phyloP scores from a whole-genome alignment of 106 monocot species.

The Cymbidium sinense region DNA sequence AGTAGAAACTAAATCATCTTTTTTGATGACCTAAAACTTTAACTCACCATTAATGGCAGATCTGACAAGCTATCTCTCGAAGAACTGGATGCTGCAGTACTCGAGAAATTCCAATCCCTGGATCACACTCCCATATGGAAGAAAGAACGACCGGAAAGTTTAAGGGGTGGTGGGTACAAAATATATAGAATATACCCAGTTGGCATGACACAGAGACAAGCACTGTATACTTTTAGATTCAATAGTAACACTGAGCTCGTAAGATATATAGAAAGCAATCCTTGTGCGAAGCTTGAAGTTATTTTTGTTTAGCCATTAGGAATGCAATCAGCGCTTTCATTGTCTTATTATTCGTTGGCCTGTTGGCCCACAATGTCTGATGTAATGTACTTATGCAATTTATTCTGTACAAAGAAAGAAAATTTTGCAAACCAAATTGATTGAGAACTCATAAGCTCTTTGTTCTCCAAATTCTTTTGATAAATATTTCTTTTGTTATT shows the following conservation, averaged over 20 bases:
- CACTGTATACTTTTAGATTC: constrained; percentile 62
- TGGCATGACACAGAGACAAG: constrained; percentile 72
- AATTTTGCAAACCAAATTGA: too few relatives aligned
- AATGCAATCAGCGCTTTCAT: neutral
- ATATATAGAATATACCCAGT: constrained; percentile 74
- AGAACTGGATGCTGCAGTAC: constrained; percentile 47
- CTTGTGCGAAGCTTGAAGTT: constrained; percentile 77
- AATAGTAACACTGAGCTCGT: constrained; percentile 34
- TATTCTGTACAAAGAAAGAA: too few relatives aligned
- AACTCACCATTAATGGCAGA: constrained; percentile 14
- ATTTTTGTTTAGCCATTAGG: constrained; percentile 52
- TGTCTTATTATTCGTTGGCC: too few relatives aligned
- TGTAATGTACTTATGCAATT: too few relatives aligned
- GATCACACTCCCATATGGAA: constrained; percentile 75
- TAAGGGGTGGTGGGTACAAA: constrained; percentile 57
- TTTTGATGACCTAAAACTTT: neutral
- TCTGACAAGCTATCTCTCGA: constrained; percentile 32
- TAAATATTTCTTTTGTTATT: too few relatives aligned
- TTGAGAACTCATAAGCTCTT: neutral
- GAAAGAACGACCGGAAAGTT: constrained; percentile 51
- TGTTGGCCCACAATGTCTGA: too few relatives aligned
- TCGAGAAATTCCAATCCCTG: constrained; percentile 45
- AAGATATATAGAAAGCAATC: constrained; percentile 40
- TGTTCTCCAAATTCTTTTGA: too few relatives aligned
- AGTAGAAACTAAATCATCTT: neutral